Percentiles rank a stretch among this genome's conserved stretches.
Evolutionary conservation across 2,329 filamentous ascomycete genomes (phyloP).

Genomic region (Niveomyces coronatus): DNA sequence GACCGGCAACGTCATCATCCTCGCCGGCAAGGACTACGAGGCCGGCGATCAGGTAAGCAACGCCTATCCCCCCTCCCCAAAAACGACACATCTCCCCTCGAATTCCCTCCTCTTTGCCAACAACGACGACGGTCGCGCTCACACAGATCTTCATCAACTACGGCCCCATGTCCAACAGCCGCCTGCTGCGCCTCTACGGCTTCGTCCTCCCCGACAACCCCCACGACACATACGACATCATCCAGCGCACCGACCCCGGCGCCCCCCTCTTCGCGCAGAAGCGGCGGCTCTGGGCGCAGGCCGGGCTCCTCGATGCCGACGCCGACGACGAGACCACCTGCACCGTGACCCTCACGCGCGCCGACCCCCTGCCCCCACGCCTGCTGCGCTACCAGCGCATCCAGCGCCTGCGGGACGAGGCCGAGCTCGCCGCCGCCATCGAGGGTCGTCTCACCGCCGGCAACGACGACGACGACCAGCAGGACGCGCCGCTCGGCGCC

Average conservation of each 20-base stretch:
- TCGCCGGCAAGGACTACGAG: slow-evolving; percentile 16
- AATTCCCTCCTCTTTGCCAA: background rate
- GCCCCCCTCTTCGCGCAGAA: slow-evolving; percentile 24
- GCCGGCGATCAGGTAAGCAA: slow-evolving; percentile 24
- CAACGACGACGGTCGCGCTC: slow-evolving; percentile 1
- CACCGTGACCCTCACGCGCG: slow-evolving; percentile 24
- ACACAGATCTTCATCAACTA: slow-evolving; percentile 24
- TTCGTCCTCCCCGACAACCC: slow-evolving; percentile 25
- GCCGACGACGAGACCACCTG: slow-evolving; percentile 19
- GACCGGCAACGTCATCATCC: slow-evolving; percentile 22
- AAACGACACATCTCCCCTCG: background rate
- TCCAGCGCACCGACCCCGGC: slow-evolving; percentile 23
- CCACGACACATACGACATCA: slow-evolving; percentile 26
- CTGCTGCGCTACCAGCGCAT: slow-evolving; percentile 26
- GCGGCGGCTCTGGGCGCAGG: slow-evolving; percentile 23
- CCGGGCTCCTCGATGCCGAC: too few species aligned
- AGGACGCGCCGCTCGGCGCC: slow-evolving; percentile 21
- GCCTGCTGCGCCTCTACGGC: slow-evolving; percentile 26
- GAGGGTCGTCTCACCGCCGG: slow-evolving; percentile 15
- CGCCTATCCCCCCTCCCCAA: slow-evolving; percentile 7
- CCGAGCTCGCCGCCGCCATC: slow-evolving; percentile 18
- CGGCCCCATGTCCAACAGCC: slow-evolving; percentile 23
- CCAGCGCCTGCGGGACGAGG: slow-evolving; percentile 22
- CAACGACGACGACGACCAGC: slow-evolving; percentile 15
- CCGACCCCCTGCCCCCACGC: slow-evolving; percentile 22